Conservation (phyloP, 371 early-diverging fungal genomes). For the Syncephalastrum sp. region DNA sequence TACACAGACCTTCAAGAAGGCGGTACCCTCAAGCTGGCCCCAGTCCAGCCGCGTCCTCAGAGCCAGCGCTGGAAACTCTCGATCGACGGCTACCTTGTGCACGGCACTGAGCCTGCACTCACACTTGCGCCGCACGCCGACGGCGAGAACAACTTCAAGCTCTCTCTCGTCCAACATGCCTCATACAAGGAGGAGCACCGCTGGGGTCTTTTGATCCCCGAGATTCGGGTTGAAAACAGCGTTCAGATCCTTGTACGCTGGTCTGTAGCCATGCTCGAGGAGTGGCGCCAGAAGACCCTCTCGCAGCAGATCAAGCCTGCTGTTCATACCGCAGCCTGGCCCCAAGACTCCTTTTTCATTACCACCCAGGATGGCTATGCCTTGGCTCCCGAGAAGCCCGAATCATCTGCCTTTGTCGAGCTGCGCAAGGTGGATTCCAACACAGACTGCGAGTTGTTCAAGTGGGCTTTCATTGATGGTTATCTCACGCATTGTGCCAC, state of each 20-base stretch:
- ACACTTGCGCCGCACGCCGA: conserved; percentile 11
- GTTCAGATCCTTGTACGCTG: conserved; percentile 19
- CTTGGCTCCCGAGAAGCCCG: conserved; percentile 31
- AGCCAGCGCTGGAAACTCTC: conserved; percentile 33
- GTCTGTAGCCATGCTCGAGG: conserved; percentile 17
- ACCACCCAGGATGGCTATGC: conserved; percentile 22
- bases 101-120: conserved; percentile 16
- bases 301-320: conserved; percentile 1
- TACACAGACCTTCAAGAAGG: conserved; percentile 22
- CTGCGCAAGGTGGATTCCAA: conserved; percentile 11
- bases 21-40: conserved; percentile 18
- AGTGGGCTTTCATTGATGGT: conserved; percentile 46
- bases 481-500: conserved; percentile 50
- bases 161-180: conserved; percentile 7
- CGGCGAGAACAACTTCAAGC: conserved; percentile 7
- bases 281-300: conserved; percentile 18
- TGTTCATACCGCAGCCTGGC: conserved; percentile 21
- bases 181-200: conserved; percentile 19
- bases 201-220: conserved; percentile 25
- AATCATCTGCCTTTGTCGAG: conserved; percentile 10
- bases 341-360: conserved; percentile 25
- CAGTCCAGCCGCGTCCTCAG: conserved; percentile 12
- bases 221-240: conserved; percentile 9
- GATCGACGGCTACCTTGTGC: conserved; percentile 26
- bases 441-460: conserved; percentile 21